Base-by-base conservation (phyloP, 2,329 filamentous ascomycete genomes). In the Venturia asperata region DNA sequence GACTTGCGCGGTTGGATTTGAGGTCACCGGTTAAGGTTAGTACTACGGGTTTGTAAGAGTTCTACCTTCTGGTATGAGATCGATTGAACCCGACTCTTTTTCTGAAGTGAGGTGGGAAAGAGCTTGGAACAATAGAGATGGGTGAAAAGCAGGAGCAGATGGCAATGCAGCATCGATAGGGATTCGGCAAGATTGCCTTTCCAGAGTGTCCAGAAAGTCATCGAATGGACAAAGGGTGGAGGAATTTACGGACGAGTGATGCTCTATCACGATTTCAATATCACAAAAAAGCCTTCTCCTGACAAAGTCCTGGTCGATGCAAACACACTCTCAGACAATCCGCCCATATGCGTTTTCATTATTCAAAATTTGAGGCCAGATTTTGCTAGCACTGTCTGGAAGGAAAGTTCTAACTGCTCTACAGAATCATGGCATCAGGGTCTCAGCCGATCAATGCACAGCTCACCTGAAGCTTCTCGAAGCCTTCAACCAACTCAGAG, bases 381-480 rank as follows among this genome's bases (percentile, higher is more conserved):
- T 24, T 24, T 30, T 37, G 17, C 42, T 2, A 39, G 21, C 15
- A 2, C n/a, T 52, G 34, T 19, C 19, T 19, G 1, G 17, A 17
- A 7, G 24, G 27, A 34, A 24, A 30, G 34, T 19, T 30, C 47
- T 64, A 24, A 56, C 21, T 0, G 39, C 17, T 24, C n/a, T 41
- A 30, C 56, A 65, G 64, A 49, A 64, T n/a, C n/a, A n/a, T 43
- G 64, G 70, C 0, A 68, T 83, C 19, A 69, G 73, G 9, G 63
- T 70, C 0, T 63, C 68, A 19, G 81, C 84, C 5, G 81, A 87
- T 67, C 81, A 85, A 52, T 90, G 87, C 68, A 82, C 90, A 27
- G 87, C 85, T 0, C 90, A 94, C 72, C 80, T 93, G 37, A 91
- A 90, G 72, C 78, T 93, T 0, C 79, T 93, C 1, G 83, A 85